phyloP scores from a whole-genome alignment of 345 rosid species.

The Aethionema arabicum region DNA sequence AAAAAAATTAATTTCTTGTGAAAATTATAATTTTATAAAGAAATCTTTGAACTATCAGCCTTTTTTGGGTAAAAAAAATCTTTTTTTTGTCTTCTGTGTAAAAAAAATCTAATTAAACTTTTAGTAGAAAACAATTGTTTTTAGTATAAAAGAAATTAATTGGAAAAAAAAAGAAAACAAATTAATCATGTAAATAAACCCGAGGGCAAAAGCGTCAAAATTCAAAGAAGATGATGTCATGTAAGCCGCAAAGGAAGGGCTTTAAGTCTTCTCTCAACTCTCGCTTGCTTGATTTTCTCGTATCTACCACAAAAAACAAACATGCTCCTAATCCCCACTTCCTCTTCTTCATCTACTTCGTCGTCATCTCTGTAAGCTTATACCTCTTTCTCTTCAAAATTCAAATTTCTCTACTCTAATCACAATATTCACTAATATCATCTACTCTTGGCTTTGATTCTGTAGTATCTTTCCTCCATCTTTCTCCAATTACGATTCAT shows the following conservation, averaged over 20 bases:
- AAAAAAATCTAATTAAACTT: too few species aligned
- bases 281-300: slow-evolving; percentile 14
- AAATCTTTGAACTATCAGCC: too few species aligned
- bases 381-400: background rate
- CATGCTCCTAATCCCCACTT: slow-evolving; percentile 36
- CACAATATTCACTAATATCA: background rate
- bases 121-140: too few species aligned
- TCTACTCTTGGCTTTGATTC: background rate
- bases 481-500: slow-evolving; percentile 21
- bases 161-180: too few species aligned
- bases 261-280: slow-evolving; percentile 14
- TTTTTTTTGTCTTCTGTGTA: too few species aligned
- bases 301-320: slow-evolving; percentile 19
- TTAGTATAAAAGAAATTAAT: too few species aligned
- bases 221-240: slow-evolving; percentile 11
- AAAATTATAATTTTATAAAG: too few species aligned
- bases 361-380: slow-evolving; percentile 23
- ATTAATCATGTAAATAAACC: too few species aligned
- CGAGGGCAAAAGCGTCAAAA: slow-evolving; percentile 24
- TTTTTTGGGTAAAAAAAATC: too few species aligned
- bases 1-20: too few species aligned
- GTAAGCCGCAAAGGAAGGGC: slow-evolving; percentile 24
- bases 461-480: slow-evolving; percentile 25
- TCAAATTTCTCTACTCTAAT: background rate
- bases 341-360: slow-evolving; percentile 31